Base-by-base conservation (phyloP, 768 basidiomycete genomes). In the Steccherinum ochraceum region DNA sequence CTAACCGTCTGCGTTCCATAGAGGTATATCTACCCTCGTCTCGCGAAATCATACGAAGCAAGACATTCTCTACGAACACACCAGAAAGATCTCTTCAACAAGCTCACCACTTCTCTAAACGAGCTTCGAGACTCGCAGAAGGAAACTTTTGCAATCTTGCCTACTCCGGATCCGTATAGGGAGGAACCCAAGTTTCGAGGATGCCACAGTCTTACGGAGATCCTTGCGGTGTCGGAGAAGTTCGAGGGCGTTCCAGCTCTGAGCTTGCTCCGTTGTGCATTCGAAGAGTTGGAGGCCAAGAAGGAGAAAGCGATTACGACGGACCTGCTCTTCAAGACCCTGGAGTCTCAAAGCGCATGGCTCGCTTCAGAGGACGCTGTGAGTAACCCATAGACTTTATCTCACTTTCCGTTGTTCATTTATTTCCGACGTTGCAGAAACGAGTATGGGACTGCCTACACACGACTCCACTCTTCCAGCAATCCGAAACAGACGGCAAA, bases 11-110 rank as follows among this genome's bases (percentile, higher is more conserved):
- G 48, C 47, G n/a, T 24, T 18, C 2, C 45, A 3, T 52, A 90
- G 88, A 78, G 80, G 27, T 80, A 82, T 58, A 69, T 91, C 20
- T 75, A 88, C 21, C 88, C 88, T 3, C 79, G 79, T 25, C 74
- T 91, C 11, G 64, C 76, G 1, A 74, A 70, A 45, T 80, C 84
- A 1, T 74, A 73, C 23, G 63, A 77, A 24, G 86, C 88, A 7
- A 80, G 87, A 25, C 72, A 71, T 49, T 77, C 84, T 5, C 65
- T 91, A 45, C 77, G 71, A 48, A 61, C 69, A 4, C 84, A 89
- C 58, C 86, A 87, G 46, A 68, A 75, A 18, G 64, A 68, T 1
- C 76, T 89, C 13, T 61, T 89, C 18, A 61, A 67, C 3, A 76
- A 72, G 54, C 70, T 90, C 18, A 77, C 75, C 13, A 66, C 71